Evolutionary conservation across 257 asterid genomes (phyloP).

Genomic region (Agastache rugosa): DNA sequence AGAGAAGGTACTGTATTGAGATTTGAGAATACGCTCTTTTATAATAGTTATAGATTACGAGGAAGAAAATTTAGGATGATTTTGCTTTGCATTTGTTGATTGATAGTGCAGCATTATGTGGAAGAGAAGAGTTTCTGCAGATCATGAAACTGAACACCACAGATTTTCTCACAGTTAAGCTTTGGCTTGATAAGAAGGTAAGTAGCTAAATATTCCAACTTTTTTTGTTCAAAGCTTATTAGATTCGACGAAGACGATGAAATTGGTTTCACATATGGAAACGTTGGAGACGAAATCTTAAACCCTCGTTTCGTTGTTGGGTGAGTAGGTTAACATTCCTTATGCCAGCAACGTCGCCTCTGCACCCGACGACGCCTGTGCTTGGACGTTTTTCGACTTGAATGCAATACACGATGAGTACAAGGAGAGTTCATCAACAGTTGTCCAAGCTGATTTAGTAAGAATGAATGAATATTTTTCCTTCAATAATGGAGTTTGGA

Average conservation of each 20-base stretch:
- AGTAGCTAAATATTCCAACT: neutral
- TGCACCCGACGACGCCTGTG: constrained; percentile 50
- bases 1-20: constrained; percentile 42
- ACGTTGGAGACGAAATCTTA: too few relatives aligned
- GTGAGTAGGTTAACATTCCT: constrained; percentile 56
- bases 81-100: neutral
- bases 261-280: too few relatives aligned
- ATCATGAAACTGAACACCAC: constrained; percentile 59
- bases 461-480: constrained; percentile 25
- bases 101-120: constrained; percentile 62
- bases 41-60: too few relatives aligned
- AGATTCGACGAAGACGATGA: neutral
- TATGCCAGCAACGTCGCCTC: constrained; percentile 57
- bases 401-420: constrained; percentile 49
- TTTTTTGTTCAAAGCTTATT: too few relatives aligned
- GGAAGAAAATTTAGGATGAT: neutral
- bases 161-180: constrained; percentile 65
- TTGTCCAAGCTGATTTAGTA: constrained; percentile 63
- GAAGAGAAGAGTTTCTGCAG: constrained; percentile 67
- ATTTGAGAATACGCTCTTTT: too few relatives aligned
- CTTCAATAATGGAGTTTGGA: neutral
- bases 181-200: constrained; percentile 65
- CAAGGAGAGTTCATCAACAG: constrained; percentile 47
- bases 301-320: neutral
- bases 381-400: constrained; percentile 67